Conservation (phyloP, 352 stramenopile genomes). For the Saprolegnia parasitica region DNA sequence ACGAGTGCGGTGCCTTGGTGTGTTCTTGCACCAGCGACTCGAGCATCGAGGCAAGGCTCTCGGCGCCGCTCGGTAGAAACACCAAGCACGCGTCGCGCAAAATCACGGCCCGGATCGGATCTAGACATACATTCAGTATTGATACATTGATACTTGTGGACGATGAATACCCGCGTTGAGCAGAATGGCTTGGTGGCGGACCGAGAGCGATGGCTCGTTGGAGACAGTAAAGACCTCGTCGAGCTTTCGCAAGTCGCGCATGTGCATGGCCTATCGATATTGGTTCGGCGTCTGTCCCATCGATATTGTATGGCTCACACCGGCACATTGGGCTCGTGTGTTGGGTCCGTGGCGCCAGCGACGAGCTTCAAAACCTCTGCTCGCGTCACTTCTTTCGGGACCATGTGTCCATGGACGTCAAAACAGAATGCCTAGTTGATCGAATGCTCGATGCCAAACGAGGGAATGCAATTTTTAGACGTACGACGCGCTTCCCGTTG, state of each 20-base stretch:
- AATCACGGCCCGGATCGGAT: conserved; percentile 66
- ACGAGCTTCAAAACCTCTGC: conserved; percentile 52
- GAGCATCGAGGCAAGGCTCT: conserved; percentile 4
- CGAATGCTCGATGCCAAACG: too few relatives aligned
- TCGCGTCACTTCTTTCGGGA: conserved; percentile 48
- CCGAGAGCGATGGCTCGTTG: conserved; percentile 66
- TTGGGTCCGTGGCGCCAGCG: conserved; percentile 41
- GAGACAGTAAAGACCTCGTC: conserved; percentile 66
- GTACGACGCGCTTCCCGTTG: conserved; percentile 1
- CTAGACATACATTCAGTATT: conserved; percentile 34
- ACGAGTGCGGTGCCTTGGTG: conserved; percentile 39
- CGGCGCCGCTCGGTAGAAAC: conserved; percentile 39
- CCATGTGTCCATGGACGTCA: conserved; percentile 42
- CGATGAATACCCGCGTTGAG: conserved; percentile 52
- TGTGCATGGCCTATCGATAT: conserved; percentile 49
- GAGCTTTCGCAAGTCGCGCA: conserved; percentile 69
- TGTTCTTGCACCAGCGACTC: conserved; percentile 41
- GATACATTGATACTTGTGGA: background rate
- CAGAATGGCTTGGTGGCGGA: conserved; percentile 69
- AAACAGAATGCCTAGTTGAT: conserved; percentile 40
- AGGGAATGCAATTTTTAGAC: background rate
- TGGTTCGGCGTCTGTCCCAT: background rate
- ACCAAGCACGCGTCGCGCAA: conserved; percentile 61
- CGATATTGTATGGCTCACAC: background rate
- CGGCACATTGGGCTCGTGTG: background rate